These are phyloP conservation scores for Paecilomyces fulvus DNA, from an alignment of 2,329 filamentous ascomycete genomes.

Conservation along the genomic window DNA sequence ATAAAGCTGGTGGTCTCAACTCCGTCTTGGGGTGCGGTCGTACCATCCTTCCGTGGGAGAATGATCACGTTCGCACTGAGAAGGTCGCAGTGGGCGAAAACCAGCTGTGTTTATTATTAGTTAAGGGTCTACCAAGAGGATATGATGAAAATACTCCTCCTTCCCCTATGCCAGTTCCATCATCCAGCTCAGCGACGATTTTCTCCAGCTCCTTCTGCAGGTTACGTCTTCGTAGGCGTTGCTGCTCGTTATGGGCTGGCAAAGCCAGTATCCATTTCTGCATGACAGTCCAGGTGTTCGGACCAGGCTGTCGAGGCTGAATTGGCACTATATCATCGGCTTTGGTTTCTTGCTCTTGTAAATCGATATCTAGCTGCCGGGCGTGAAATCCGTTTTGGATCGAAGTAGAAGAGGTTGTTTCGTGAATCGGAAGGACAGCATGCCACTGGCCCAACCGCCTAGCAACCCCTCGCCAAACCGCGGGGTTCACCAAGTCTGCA, in stretches of 20 bases:
- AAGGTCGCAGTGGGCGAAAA: slow-evolving; percentile 93
- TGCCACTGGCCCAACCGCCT: slow-evolving; percentile 88
- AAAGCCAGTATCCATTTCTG: slow-evolving; percentile 91
- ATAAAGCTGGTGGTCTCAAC: slow-evolving; percentile 69
- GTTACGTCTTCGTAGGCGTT: slow-evolving; percentile 56
- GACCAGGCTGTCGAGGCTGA: slow-evolving; percentile 61
- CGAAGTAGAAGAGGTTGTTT: slow-evolving; percentile 26
- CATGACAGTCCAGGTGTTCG: slow-evolving; percentile 90
- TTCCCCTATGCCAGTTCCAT: slow-evolving; percentile 66
- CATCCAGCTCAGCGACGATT: slow-evolving; percentile 62
- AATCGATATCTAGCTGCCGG: slow-evolving; percentile 15
- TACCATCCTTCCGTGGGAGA: slow-evolving; percentile 39
- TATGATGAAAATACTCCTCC: slow-evolving; percentile 51
- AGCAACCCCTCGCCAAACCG: slow-evolving; percentile 76
- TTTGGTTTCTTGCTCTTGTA: slow-evolving; percentile 12
- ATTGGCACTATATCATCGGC: slow-evolving; percentile 26
- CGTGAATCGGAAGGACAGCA: slow-evolving; percentile 54
- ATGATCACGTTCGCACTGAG: slow-evolving; percentile 96
- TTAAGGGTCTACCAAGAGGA: neutral
- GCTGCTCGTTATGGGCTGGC: slow-evolving; percentile 60
- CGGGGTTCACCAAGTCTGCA: slow-evolving; percentile 65
- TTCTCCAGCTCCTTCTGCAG: slow-evolving; percentile 68
- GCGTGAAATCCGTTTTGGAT: slow-evolving; percentile 11
- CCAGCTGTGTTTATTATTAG: slow-evolving; percentile 50
- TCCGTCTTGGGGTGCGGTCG: slow-evolving; percentile 23